A percentile compares a stretch with the other conserved stretches of the same genome.
These are phyloP conservation scores for Monosporascus sp. DNA, from an alignment of 2,329 filamentous ascomycete species.

Conservation along the genomic window DNA sequence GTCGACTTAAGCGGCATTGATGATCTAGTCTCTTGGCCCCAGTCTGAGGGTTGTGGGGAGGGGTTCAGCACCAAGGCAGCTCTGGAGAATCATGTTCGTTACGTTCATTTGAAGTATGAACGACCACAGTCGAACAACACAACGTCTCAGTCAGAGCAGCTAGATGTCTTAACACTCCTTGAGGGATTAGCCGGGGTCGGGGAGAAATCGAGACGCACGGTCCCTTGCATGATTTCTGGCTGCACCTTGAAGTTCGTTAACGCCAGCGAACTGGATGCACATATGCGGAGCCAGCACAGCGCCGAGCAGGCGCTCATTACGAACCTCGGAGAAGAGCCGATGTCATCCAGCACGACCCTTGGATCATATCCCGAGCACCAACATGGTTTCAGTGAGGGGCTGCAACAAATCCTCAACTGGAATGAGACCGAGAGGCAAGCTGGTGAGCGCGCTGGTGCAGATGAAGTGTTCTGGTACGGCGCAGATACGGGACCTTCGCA, in stretches of 20 bases:
- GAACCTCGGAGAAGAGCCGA: neutral
- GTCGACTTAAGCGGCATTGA: slow-evolving; percentile 54
- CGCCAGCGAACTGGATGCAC: slow-evolving; percentile 44
- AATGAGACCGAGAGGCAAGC: neutral
- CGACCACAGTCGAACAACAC: slow-evolving; percentile 31
- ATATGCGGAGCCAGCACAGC: slow-evolving; percentile 32
- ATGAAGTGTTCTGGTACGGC: slow-evolving; percentile 26
- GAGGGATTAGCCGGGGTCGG: slow-evolving; percentile 39
- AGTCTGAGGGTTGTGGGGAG: slow-evolving; percentile 65
- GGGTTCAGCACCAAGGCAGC: slow-evolving; percentile 72
- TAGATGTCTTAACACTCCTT: slow-evolving; percentile 27
- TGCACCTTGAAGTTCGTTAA: slow-evolving; percentile 45
- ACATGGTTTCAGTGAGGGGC: neutral
- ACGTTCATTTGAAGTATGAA: slow-evolving; percentile 65
- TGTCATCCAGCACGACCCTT: neutral
- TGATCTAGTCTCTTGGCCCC: slow-evolving; percentile 61
- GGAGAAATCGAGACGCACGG: slow-evolving; percentile 35
- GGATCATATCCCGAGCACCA: no score
- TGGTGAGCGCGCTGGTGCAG: slow-evolving; percentile 6
- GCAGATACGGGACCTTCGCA: slow-evolving; percentile 21
- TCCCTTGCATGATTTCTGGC: slow-evolving; percentile 37
- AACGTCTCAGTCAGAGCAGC: slow-evolving; percentile 18
- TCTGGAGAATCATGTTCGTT: slow-evolving; percentile 80
- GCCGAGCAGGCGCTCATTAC: slow-evolving; percentile 15
- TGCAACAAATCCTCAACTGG: neutral